Conservation (phyloP, 2,329 filamentous ascomycete species). For the Claviceps sp. region DNA sequence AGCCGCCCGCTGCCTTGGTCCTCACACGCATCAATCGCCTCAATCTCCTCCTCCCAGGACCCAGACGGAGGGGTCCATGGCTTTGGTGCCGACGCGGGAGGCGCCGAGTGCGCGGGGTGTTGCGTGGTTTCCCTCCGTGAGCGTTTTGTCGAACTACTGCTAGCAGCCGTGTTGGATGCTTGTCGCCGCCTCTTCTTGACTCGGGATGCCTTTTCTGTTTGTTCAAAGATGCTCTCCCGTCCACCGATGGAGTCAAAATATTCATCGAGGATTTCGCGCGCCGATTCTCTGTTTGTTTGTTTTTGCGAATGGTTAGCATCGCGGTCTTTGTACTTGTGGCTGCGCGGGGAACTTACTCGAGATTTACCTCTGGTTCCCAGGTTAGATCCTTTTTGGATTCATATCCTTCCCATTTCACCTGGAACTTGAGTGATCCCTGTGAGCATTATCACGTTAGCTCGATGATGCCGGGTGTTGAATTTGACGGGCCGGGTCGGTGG, state of each 20-base stretch:
- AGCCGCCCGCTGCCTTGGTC: conserved; percentile 46
- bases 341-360: conserved; percentile 13
- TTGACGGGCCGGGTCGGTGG: not conserved
- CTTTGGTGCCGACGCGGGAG: conserved; percentile 30
- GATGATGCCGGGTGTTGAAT: not conserved
- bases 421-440: conserved; percentile 43
- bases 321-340: not conserved
- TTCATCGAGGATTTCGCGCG: conserved; percentile 45
- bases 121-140: conserved; percentile 31
- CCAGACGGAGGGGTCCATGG: conserved; percentile 57
- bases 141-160: conserved; percentile 28
- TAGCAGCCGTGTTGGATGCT: conserved; percentile 22
- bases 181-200: conserved; percentile 44
- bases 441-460: conserved; percentile 1
- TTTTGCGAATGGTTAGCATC: too few species aligned
- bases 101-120: conserved; percentile 33
- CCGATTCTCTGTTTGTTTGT: conserved; percentile 33
- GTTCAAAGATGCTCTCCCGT: conserved; percentile 37
- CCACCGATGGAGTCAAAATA: conserved; percentile 55
- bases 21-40: conserved; percentile 58
- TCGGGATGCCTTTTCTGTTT: conserved; percentile 35
- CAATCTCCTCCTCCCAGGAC: conserved; percentile 64
- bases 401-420: conserved; percentile 74
- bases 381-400: conserved; percentile 57
- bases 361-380: conserved; percentile 66